Evolutionary conservation across 495 filamentous ascomycete genomes (phyloP), one percentile per base, ranked within the genome.

Genomic region (Collariella sp.): DNA sequence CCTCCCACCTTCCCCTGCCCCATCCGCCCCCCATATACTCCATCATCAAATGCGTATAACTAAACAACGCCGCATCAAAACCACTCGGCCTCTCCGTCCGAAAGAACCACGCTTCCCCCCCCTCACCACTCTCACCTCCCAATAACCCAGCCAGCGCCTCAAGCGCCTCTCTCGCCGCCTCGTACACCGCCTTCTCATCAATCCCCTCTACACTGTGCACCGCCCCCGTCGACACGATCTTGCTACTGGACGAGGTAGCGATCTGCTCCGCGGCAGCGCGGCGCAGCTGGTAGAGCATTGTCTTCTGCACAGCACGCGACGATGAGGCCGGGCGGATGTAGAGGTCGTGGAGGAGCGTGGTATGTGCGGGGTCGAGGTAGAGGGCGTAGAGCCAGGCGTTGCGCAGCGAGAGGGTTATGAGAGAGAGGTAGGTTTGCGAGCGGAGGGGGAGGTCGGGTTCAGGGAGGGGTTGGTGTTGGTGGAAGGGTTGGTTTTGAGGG

Each of bases 21-120:
- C 7, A 18, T 16, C 48, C 24, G 42, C 57, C 50, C 0, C 10
- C n/a, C 46, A 59, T 56, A 38, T 38, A 41, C 39, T 46, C 42
- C 55, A 94, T 64, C 29, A 96, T 76, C 18, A 95, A 65, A 66
- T 91, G 79, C n/a, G 88, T 89, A 68, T 95, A 98, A 22, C 87
- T 84, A 72, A 95, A 97, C 20, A 96, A 81, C 52, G 77, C 81
- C 23, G 91, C 89, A 68, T 98, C 93, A 59, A 98, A 88, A 12
- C 90, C 61, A 0, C 82, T 79, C 2, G 93, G 89, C 23, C 70
- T 73, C 18, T 55, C 18, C 10, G 18, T 46, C 15, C 59, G 62
- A 46, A 72, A 73, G 41, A 75, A 74, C 72, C 72, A 76, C 7
- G n/a, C n/a, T n/a, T n/a, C n/a, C n/a, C n/a, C n/a, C n/a, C n/a